A percentile compares a stretch with the other conserved stretches of the same genome.
Evolutionary conservation across 225 moss, liverwort and hornwort species (phyloP).

Genomic region (Bryum argenteum): DNA sequence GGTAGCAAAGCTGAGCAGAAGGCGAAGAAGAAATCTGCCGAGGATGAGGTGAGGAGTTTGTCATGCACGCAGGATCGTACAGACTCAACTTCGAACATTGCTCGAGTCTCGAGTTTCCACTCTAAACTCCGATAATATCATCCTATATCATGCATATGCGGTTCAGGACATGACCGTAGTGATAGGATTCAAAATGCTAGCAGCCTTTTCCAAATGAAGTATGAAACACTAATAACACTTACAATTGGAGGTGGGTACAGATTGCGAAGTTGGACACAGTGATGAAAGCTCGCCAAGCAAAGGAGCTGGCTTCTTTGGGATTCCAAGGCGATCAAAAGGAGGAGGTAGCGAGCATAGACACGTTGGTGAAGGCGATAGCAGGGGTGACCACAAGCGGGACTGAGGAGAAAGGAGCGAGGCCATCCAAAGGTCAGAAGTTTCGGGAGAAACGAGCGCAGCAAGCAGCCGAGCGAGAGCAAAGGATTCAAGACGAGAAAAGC

Average conservation of each 20-base stretch:
- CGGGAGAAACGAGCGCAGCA: conserved; percentile 91
- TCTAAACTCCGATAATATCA: conserved; percentile 2
- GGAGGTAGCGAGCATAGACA: conserved; percentile 67
- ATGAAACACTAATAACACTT: conserved; percentile 13
- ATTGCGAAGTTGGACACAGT: conserved; percentile 76
- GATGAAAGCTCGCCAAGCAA: conserved; percentile 86
- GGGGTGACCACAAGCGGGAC: conserved; percentile 77
- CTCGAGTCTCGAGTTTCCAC: background rate
- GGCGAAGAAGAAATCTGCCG: conserved; percentile 91
- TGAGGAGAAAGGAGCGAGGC: conserved; percentile 51
- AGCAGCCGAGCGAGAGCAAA: conserved; percentile 86
- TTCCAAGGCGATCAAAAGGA: conserved; percentile 82
- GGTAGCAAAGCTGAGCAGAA: conserved; percentile 99
- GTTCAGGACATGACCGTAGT: conserved; percentile 9
- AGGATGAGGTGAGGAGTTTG: conserved; percentile 73
- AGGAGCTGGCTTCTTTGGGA: conserved; percentile 85
- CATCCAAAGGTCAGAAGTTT: conserved; percentile 95
- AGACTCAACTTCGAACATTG: background rate
- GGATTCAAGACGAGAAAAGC: conserved; percentile 90
- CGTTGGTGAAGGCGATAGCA: conserved; percentile 88
- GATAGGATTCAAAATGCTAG: conserved; percentile 10
- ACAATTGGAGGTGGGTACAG: conserved; percentile 32
- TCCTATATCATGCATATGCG: background rate
- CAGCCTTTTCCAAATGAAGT: background rate
- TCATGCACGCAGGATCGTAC: background rate